Conservation (phyloP, 1,284 basidiomycete species). For the Macrocystidia cucumis region DNA sequence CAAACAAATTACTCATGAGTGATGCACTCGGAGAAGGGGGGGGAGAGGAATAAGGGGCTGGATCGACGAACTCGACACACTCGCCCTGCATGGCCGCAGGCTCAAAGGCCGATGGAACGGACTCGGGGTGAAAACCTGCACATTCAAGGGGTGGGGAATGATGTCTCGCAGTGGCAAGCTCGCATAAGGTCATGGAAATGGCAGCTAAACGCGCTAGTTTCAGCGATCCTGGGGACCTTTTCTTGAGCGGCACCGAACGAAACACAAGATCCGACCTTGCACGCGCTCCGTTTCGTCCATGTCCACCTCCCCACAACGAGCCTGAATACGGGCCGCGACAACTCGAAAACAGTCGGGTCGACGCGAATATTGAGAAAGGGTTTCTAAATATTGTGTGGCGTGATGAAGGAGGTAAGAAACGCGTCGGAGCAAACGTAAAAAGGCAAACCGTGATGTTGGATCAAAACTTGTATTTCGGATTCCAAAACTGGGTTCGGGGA, state of each 20-base stretch:
- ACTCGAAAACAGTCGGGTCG: constrained; percentile 60
- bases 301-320: constrained; percentile 48
- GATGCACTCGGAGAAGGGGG: constrained; percentile 3
- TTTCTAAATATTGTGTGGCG: too few species aligned
- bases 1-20: too few species aligned
- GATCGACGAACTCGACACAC: constrained; percentile 49
- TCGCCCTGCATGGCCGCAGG: constrained; percentile 24
- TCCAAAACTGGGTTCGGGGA: too few species aligned
- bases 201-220: constrained; percentile 39
- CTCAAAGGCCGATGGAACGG: constrained; percentile 7
- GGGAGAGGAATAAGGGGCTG: too few species aligned
- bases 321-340: constrained; percentile 36
- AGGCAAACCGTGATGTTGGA: too few species aligned
- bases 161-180: constrained; percentile 61
- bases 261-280: constrained; percentile 29
- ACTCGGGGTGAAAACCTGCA: constrained; percentile 25
- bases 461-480: too few species aligned
- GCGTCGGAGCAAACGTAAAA: too few species aligned
- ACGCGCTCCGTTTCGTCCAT: constrained; percentile 53
- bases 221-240: constrained; percentile 3
- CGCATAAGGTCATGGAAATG: constrained; percentile 71
- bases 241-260: too few species aligned
- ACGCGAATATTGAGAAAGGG: constrained; percentile 25
- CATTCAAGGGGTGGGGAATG: constrained; percentile 65
- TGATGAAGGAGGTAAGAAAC: too few species aligned